Evolutionary conservation across 2,329 filamentous ascomycete species (phyloP).

Genomic region (Diaporthe australafricana): DNA sequence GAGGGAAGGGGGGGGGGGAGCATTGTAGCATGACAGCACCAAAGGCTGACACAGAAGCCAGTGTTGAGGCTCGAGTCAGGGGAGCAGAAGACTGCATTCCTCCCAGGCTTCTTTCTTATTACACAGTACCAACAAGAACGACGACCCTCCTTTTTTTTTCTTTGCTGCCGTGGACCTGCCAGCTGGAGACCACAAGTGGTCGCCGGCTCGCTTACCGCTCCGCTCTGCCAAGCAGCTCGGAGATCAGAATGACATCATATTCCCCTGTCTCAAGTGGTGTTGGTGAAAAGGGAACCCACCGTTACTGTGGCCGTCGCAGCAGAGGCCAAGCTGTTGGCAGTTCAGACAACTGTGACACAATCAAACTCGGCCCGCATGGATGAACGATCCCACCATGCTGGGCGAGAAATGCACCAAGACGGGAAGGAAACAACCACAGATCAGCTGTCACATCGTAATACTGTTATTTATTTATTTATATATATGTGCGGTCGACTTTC

Average conservation of each 20-base stretch:
- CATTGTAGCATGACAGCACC: neutral
- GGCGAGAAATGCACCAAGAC: neutral
- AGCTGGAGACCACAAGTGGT: conserved; percentile 9
- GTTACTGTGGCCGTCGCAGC: neutral
- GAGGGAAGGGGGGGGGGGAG: neutral
- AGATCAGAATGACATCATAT: conserved; percentile 16
- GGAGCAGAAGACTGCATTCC: neutral
- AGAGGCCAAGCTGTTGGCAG: neutral
- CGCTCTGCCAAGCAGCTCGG: neutral
- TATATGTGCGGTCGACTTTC: conserved; percentile 10
- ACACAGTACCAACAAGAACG: neutral
- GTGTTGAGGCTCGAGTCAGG: neutral
- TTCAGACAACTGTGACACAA: neutral
- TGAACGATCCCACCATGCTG: conserved; percentile 2
- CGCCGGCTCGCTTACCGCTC: neutral
- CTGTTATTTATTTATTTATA: no score
- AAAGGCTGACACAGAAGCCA: neutral
- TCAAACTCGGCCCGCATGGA: neutral
- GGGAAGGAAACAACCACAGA: neutral
- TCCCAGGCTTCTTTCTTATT: neutral
- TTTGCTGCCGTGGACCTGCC: neutral
- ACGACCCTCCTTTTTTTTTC: conserved; percentile 9
- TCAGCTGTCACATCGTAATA: neutral
- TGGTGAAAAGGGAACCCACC: neutral
- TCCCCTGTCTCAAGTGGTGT: neutral